Conservation (phyloP, 768 basidiomycete species). For the Collybia sordida region DNA sequence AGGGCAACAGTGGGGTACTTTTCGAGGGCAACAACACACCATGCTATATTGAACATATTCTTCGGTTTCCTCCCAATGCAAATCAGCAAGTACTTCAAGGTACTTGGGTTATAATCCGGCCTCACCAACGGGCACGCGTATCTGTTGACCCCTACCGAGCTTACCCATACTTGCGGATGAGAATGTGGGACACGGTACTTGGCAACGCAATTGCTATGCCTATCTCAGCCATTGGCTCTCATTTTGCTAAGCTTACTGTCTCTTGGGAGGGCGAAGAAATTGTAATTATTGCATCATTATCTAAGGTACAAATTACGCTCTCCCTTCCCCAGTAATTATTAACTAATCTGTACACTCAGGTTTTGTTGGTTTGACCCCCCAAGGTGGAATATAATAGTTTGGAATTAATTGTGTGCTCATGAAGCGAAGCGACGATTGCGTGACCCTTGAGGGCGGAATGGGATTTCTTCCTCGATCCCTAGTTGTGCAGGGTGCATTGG, state of each 20-base stretch:
- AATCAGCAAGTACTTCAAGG: background rate
- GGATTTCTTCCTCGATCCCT: too few relatives aligned
- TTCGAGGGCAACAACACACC: conserved; percentile 1
- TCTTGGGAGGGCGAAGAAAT: conserved; percentile 6
- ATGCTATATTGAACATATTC: conserved; percentile 8
- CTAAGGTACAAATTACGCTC: too few relatives aligned
- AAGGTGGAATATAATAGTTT: too few relatives aligned
- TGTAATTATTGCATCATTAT: too few relatives aligned
- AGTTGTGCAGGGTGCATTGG: too few relatives aligned
- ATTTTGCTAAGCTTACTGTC: conserved; percentile 5
- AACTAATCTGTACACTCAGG: too few relatives aligned
- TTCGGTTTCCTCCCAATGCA: background rate
- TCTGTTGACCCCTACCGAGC: background rate
- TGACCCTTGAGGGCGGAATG: too few relatives aligned
- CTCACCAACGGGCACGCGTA: background rate
- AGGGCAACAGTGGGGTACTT: conserved; percentile 17
- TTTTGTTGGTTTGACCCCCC: too few relatives aligned
- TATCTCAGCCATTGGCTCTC: background rate
- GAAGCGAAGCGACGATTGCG: too few relatives aligned
- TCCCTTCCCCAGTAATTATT: too few relatives aligned
- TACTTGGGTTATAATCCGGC: conserved; percentile 4
- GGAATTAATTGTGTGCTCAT: too few relatives aligned
- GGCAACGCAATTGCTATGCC: background rate
- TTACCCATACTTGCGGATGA: conserved; percentile 6
- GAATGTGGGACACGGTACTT: conserved; percentile 4